A percentile compares a stretch with the other conserved stretches of the same genome.
These are phyloP conservation scores for Hymenoscyphus occultus DNA, from an alignment of 2,329 filamentous ascomycete species.

Conservation along the genomic window DNA sequence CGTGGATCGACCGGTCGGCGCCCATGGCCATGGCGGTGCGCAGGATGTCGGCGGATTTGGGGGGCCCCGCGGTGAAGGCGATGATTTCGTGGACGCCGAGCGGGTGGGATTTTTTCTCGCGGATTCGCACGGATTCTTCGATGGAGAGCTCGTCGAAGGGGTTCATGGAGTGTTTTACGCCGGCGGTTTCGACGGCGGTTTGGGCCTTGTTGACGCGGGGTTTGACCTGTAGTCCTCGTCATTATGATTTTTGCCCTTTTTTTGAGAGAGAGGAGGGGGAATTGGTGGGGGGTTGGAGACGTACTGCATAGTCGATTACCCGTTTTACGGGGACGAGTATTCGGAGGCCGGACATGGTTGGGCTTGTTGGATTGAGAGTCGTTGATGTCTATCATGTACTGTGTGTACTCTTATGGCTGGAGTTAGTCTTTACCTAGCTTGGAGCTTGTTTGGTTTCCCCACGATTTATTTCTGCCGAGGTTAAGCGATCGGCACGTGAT, in stretches of 20 bases:
- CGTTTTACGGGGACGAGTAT: constrained; percentile 80
- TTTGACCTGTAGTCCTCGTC: constrained; percentile 52
- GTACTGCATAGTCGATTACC: constrained; percentile 83
- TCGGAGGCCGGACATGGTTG: constrained; percentile 60
- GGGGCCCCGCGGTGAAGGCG: constrained; percentile 80
- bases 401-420: too few relatives aligned
- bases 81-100: constrained; percentile 87
- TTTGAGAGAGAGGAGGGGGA: neutral
- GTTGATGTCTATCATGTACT: neutral
- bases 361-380: neutral
- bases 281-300: constrained; percentile 33
- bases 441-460: neutral
- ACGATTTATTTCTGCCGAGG: neutral
- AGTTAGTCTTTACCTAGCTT: neutral
- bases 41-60: constrained; percentile 84
- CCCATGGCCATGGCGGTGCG: constrained; percentile 99
- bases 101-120: constrained; percentile 74
- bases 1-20: constrained; percentile 85
- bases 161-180: constrained; percentile 98
- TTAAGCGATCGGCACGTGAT: neutral
- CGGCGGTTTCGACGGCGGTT: constrained; percentile 86
- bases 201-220: constrained; percentile 67
- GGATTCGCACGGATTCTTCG: constrained; percentile 92
- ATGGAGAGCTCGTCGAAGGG: constrained; percentile 98
- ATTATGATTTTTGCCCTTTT: neutral